Evolutionary conservation across 2,329 filamentous ascomycete species (phyloP), one percentile per base, ranked within the genome.

Genomic region (Ceratocystis destructans): DNA sequence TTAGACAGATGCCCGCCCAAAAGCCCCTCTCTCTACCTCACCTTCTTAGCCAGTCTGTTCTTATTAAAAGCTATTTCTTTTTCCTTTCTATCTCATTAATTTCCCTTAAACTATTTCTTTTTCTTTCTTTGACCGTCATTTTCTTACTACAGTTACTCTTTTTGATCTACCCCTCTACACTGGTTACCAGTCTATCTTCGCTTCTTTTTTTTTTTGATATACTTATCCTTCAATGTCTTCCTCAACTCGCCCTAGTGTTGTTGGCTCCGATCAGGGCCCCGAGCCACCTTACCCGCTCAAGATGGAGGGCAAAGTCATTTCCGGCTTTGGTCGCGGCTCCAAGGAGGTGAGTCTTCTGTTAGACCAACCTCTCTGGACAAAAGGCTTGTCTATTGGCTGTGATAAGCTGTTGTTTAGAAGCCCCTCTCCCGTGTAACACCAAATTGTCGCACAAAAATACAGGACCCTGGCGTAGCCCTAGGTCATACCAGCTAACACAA

Each of bases 281-380:
- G 80, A 85, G 71, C 64, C 83, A 5, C 94, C 94, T 0, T 97
- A 86, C 75, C 94, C 94, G 0, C 81, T 96, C 71, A 84, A 82
- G 71, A 86, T 97, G 77, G 87, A 88, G 69, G 94, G 94, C 28
- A 84, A 87, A 66, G 91, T 99, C 28, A 91, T 96, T 72, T 88
- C 89, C 72, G 94, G 94, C 44, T 97, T 97, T 75, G 93, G 94
- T 53, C 84, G 94, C 68, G 94, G 94, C 17, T 96, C 90, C 72
- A 95, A 91, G 79, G 92, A 96, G 77, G 89, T 92, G 74, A 68
- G 77, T 73, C 53, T 22, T 46, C 10, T 37, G 8, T 37, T 37
- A 8, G 33, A 2, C 33, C 3, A 10, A 12, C 10, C 33, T 37
- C 8, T 10, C 33, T 37, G 10, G 8, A 12, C 33, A 37, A 37